phyloP scores from a whole-genome alignment of 129 eudicot species.

The Flaveria trinervia region DNA sequence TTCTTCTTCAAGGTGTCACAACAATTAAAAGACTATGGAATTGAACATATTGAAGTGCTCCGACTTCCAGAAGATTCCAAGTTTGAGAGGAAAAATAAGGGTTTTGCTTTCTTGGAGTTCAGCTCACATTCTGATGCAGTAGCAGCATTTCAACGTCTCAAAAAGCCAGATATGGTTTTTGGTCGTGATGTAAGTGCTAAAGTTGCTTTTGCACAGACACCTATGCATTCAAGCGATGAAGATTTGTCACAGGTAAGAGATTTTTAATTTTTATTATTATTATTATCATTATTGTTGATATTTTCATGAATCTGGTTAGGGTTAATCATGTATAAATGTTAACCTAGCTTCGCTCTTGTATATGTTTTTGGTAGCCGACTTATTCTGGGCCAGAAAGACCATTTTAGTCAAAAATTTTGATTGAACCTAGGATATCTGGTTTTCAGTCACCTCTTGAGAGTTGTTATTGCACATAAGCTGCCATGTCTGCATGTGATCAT shows the following conservation, averaged over 20 bases:
- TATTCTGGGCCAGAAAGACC: not conserved
- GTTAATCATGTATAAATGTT: not conserved
- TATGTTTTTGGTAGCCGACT: not conserved
- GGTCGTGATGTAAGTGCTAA: conserved; percentile 50
- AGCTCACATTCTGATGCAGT: conserved; percentile 46
- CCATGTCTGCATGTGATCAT: not conserved
- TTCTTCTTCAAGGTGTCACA: conserved; percentile 40
- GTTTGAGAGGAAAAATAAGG: conserved; percentile 32
- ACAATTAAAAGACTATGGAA: conserved; percentile 41
- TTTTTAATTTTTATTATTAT: not conserved
- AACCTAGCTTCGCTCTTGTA: not conserved
- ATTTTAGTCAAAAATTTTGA: not conserved
- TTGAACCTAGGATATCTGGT: not conserved
- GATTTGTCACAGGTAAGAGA: conserved; percentile 34
- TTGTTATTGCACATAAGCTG: not conserved
- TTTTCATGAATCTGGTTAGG: not conserved
- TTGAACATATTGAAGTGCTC: conserved; percentile 32
- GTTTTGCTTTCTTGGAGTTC: conserved; percentile 47
- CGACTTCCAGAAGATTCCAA: conserved; percentile 41
- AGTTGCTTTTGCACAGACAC: conserved; percentile 40
- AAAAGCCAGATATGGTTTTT: conserved; percentile 49
- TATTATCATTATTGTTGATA: not conserved
- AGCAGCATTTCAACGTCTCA: conserved; percentile 43
- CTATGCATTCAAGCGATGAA: conserved; percentile 32
- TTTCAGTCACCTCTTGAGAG: not conserved